These are phyloP conservation scores for Closterium sp. DNA, from an alignment of 139 green algal genomes.

Conservation along the genomic window DNA sequence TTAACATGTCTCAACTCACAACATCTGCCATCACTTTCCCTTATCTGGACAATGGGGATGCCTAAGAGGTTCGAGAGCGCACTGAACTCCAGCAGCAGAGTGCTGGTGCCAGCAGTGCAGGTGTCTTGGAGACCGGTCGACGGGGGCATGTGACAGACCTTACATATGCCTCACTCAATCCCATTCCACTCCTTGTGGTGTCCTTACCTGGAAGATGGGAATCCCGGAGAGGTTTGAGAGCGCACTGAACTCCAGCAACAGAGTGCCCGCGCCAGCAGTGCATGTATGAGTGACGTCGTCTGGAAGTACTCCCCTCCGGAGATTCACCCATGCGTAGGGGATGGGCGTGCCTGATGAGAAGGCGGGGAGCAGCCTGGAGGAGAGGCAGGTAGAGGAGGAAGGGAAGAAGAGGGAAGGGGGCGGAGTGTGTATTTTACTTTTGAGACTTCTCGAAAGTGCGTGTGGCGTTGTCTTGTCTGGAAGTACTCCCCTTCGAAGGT, in stretches of 20 bases:
- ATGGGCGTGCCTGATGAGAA: constrained; percentile 4
- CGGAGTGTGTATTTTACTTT: too few relatives aligned
- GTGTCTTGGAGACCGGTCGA: too few relatives aligned
- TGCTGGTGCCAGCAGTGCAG: background rate
- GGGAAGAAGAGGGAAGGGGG: too few relatives aligned
- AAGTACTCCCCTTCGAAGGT: background rate
- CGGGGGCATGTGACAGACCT: too few relatives aligned
- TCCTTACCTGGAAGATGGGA: constrained; percentile 22
- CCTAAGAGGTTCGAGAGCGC: too few relatives aligned
- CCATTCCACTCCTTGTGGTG: too few relatives aligned
- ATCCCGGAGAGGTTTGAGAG: constrained; percentile 49
- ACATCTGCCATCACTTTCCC: too few relatives aligned
- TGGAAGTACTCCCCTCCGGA: constrained; percentile 7
- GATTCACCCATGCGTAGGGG: constrained; percentile 48
- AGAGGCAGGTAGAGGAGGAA: background rate
- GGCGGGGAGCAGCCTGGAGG: background rate
- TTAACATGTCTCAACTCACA: too few relatives aligned
- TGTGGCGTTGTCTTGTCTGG: background rate
- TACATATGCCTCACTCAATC: too few relatives aligned
- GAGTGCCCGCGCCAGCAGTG: constrained; percentile 44
- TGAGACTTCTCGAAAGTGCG: too few relatives aligned
- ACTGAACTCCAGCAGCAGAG: too few relatives aligned
- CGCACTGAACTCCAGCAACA: constrained; percentile 54
- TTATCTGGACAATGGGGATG: too few relatives aligned
- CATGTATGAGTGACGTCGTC: constrained; percentile 25